phyloP scores from a whole-genome alignment of 331 rosid genomes.

The Malus hybrid region DNA sequence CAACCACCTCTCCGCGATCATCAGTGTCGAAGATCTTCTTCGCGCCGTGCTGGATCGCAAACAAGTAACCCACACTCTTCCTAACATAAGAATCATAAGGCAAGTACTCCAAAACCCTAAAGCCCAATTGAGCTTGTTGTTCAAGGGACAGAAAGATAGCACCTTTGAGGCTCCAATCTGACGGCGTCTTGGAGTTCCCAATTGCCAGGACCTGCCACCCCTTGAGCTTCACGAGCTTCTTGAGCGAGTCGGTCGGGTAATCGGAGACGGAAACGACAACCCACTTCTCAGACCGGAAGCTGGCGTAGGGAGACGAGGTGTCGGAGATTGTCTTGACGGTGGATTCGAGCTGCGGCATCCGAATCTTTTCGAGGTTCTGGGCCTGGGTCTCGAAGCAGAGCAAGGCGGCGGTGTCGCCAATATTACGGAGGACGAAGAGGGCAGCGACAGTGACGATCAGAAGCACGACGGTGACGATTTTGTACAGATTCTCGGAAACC shows the following conservation, averaged over 20 bases:
- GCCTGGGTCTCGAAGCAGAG: slow-evolving; percentile 72
- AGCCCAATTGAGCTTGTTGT: slow-evolving; percentile 66
- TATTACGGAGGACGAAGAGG: slow-evolving; percentile 71
- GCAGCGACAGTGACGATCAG: slow-evolving; percentile 58
- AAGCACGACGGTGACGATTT: slow-evolving; percentile 40
- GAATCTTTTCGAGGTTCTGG: slow-evolving; percentile 59
- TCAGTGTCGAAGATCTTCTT: slow-evolving; percentile 84
- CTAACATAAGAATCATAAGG: slow-evolving; percentile 88
- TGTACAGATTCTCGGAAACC: slow-evolving; percentile 65
- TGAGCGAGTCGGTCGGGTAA: slow-evolving; percentile 64
- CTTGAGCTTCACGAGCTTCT: slow-evolving; percentile 52
- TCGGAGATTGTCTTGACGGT: slow-evolving; percentile 46
- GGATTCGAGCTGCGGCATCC: slow-evolving; percentile 51
- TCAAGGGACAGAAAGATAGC: slow-evolving; percentile 80
- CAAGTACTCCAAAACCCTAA: slow-evolving; percentile 71
- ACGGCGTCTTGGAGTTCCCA: slow-evolving; percentile 69
- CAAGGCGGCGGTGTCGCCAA: slow-evolving; percentile 78
- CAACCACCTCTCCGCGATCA: slow-evolving; percentile 85
- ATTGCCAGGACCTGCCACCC: slow-evolving; percentile 93
- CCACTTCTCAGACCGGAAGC: slow-evolving; percentile 71
- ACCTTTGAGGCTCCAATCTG: slow-evolving; percentile 89
- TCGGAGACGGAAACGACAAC: slow-evolving; percentile 72
- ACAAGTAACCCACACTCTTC: slow-evolving; percentile 84
- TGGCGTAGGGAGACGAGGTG: slow-evolving; percentile 45
- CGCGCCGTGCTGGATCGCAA: slow-evolving; percentile 93